Evolutionary conservation across 192 early-diverging fungal genomes (phyloP).

Genomic region (Entomortierella chlamydospora): DNA sequence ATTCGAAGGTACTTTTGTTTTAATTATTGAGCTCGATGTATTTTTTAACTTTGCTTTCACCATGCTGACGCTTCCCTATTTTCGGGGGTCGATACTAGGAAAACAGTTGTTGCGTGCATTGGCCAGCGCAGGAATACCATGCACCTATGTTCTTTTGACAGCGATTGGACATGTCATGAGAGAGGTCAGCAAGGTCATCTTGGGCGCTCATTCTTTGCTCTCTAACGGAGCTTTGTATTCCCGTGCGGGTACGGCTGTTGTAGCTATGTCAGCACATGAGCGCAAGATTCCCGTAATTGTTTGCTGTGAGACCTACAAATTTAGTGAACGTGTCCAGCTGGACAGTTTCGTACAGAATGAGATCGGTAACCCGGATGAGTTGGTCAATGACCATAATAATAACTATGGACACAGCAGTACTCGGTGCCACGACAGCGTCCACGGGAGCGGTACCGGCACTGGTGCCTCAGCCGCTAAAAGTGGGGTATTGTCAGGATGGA

Average conservation of each 20-base stretch:
- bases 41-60: no score
- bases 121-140: constrained; percentile 72
- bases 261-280: constrained; percentile 90
- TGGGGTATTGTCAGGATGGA: constrained; percentile 72
- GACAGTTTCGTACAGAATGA: constrained; percentile 99
- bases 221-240: constrained; percentile 94
- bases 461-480: constrained; percentile 18
- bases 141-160: constrained; percentile 77
- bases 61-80: no score
- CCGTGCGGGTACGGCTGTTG: constrained; percentile 89
- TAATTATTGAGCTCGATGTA: background rate
- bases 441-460: constrained; percentile 5
- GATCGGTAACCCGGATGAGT: constrained; percentile 88
- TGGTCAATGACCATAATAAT: constrained; percentile 69
- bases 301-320: constrained; percentile 96
- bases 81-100: constrained; percentile 50
- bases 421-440: constrained; percentile 33
- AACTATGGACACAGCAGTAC: constrained; percentile 52
- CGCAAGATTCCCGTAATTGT: constrained; percentile 95
- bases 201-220: constrained; percentile 93
- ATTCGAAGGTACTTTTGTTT: constrained; percentile 76
- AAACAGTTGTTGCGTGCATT: constrained; percentile 72
- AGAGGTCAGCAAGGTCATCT: constrained; percentile 91
- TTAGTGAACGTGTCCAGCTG: constrained; percentile 89
- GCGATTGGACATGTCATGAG: constrained; percentile 82